A percentile compares a stretch with the other conserved stretches of the same genome.
phyloP scores from a whole-genome alignment of 495 filamentous ascomycete species.

The Aspergillus nidulans region DNA sequence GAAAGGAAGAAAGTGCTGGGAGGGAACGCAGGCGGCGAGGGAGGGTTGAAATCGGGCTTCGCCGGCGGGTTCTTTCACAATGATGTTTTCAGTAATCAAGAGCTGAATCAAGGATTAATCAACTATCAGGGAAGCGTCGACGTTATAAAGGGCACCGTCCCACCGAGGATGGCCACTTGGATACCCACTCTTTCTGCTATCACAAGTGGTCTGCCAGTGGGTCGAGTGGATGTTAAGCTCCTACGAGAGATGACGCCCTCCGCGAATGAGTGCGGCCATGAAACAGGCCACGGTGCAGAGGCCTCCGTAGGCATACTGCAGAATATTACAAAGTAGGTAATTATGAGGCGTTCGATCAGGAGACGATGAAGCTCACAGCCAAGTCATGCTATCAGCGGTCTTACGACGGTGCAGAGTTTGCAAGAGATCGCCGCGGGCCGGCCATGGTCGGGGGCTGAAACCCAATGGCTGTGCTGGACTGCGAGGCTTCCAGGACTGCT shows the following conservation, averaged over 20 bases:
- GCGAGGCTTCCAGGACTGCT: too few relatives aligned
- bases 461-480: too few relatives aligned
- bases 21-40: constrained; percentile 1
- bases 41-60: constrained; percentile 1
- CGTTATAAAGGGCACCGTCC: constrained; percentile 35
- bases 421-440: background rate
- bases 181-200: constrained; percentile 36
- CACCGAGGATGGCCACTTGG: constrained; percentile 16
- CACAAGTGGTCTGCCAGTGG: constrained; percentile 32
- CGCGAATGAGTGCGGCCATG: background rate
- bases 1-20: background rate
- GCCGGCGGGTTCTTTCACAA: constrained; percentile 1
- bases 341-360: background rate
- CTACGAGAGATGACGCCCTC: constrained; percentile 15
- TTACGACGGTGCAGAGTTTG: background rate
- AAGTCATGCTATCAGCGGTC: background rate
- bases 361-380: background rate
- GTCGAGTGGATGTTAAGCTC: constrained; percentile 38
- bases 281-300: background rate
- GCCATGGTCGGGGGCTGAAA: background rate
- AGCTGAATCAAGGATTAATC: constrained; percentile 8
- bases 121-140: constrained; percentile 24
- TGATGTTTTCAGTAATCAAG: background rate
- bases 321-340: too few relatives aligned
- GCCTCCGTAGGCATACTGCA: background rate